Base-by-base conservation (phyloP, 768 basidiomycete genomes). In the Lactarius vividus region DNA sequence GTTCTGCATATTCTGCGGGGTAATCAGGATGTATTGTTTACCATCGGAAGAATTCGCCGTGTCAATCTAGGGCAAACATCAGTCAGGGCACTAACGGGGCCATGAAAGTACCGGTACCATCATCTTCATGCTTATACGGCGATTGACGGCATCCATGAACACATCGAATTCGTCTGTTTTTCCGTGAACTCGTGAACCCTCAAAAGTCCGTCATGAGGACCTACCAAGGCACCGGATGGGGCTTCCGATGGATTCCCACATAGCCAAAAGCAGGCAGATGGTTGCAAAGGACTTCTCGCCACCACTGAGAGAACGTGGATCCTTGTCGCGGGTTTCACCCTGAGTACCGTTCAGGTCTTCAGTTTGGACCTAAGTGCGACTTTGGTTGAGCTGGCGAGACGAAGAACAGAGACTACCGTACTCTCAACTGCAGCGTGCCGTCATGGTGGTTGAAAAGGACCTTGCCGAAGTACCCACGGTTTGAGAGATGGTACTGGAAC, bases 241-340 rank as follows among this genome's bases (percentile, higher is more conserved):
- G 74, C 96, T 96, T 0, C 92, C 90, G 63, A 96, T 94, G 18
- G 93, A 88, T 72, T 97, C 92, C 97, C 97, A 99, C 54, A 99
- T 81, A 4, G 97, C 88, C n/a, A 98, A 79, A 56, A 99, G 79
- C 59, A 99, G 76, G 71, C 94, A 96, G 68, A 98, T 94, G 0
- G 96, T 98, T 7, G 95, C 92, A 78, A 97, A 99, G 8, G 93
- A 96, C 76, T 97, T 96, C 76, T 98, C 96, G 44, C 96, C 96
- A 56, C 96, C 96, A 70, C 91, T 93, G 20, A 96, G 81, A 35
- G 90, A 89, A 42, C 87, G 87, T 4, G 94, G 90, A 72, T 95
- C 91, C 75, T 94, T 94, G 71, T 93, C 91, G 39, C 83, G 80
- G 28, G 73, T 71, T 31, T 69, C 77, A 4, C 79, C 83, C 74